Conservation (phyloP, 179 eudicot genomes). For the Beta macrorhiza region DNA sequence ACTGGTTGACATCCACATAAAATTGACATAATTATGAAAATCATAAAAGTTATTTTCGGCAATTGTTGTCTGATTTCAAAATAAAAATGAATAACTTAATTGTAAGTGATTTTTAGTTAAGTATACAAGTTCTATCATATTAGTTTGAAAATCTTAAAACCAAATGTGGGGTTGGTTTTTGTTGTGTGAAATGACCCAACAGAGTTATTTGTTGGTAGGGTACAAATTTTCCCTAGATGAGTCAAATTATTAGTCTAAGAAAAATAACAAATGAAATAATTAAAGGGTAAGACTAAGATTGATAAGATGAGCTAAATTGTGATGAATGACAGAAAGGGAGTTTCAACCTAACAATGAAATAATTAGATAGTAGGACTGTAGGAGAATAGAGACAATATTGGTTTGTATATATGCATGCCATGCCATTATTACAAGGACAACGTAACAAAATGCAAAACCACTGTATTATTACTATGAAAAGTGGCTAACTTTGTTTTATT, state of each 20-base stretch:
- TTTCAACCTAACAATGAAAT: conserved; percentile 14
- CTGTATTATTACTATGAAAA: neutral
- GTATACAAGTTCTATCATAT: too few species aligned
- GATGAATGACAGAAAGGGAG: conserved; percentile 23
- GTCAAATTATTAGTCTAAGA: neutral
- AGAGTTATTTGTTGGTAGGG: neutral
- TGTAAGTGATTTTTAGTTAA: too few species aligned
- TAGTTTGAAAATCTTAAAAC: neutral
- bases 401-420: conserved; percentile 15
- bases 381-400: conserved; percentile 14
- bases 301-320: neutral
- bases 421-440: conserved; percentile 35
- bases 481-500: conserved; percentile 16
- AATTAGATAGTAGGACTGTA: conserved; percentile 13
- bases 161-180: neutral
- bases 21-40: too few species aligned
- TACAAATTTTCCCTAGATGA: neutral
- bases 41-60: too few species aligned
- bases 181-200: too few species aligned
- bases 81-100: too few species aligned
- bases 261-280: neutral
- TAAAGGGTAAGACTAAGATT: neutral
- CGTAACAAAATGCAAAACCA: conserved; percentile 16
- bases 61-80: too few species aligned
- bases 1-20: too few species aligned